Conservation (phyloP, 2,329 filamentous ascomycete species). For the Alternaria incomplexa region DNA sequence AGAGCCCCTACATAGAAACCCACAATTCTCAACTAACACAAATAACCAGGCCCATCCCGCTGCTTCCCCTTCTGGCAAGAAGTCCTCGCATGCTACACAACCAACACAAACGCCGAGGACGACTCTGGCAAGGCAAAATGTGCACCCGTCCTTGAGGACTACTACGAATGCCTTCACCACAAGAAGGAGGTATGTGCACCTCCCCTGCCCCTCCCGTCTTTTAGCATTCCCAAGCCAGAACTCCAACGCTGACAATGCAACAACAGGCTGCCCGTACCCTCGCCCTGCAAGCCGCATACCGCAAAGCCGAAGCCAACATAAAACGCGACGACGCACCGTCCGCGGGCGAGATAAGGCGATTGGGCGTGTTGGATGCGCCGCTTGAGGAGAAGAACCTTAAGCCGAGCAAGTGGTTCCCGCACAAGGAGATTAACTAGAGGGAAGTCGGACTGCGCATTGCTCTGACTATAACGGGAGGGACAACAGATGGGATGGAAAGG, state of each 20-base stretch:
- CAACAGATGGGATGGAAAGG: too few species aligned
- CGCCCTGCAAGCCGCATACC: slow-evolving; percentile 82
- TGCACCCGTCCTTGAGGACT: slow-evolving; percentile 84
- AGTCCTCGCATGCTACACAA: slow-evolving; percentile 95
- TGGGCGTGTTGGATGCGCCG: slow-evolving; percentile 78
- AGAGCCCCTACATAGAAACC: not conserved
- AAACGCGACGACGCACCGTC: slow-evolving; percentile 81
- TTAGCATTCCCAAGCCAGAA: too few species aligned
- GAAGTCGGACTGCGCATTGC: too few species aligned
- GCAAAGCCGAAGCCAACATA: slow-evolving; percentile 75
- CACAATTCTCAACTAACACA: not conserved
- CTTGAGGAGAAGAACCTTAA: slow-evolving; percentile 72
- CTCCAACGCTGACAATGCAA: too few species aligned
- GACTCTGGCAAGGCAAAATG: slow-evolving; percentile 87
- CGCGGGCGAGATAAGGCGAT: slow-evolving; percentile 83
- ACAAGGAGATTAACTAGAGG: slow-evolving; percentile 49
- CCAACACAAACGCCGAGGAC: slow-evolving; percentile 84
- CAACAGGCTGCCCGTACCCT: slow-evolving; percentile 75
- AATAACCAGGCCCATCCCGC: slow-evolving; percentile 66
- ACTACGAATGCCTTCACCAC: slow-evolving; percentile 98
- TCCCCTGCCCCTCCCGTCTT: not conserved
- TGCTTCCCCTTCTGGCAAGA: slow-evolving; percentile 99
- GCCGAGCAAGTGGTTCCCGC: slow-evolving; percentile 52
- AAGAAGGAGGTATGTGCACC: too few species aligned
- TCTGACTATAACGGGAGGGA: too few species aligned